phyloP scores from a whole-genome alignment of 164 flowering plant species.

The Piper longum region DNA sequence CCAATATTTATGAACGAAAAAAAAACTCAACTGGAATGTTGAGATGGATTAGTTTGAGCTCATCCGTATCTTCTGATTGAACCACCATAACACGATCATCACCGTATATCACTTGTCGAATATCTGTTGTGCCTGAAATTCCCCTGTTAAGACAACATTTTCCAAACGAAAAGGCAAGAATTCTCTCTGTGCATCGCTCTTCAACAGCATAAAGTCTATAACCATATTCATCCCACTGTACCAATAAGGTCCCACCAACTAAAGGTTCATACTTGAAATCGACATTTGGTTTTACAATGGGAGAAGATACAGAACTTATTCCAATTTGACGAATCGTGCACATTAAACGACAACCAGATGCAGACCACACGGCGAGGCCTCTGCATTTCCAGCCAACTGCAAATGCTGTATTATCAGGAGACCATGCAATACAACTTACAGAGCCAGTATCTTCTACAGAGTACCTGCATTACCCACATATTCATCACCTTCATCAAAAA shows the following conservation, averaged over 20 bases:
- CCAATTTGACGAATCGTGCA: slow-evolving; percentile 93
- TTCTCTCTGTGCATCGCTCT: slow-evolving; percentile 65
- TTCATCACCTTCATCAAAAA: background rate
- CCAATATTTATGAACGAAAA: background rate
- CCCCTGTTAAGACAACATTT: slow-evolving; percentile 94
- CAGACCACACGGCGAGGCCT: slow-evolving; percentile 96
- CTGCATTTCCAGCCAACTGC: slow-evolving; percentile 95
- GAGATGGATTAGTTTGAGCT: slow-evolving; percentile 73
- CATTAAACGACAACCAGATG: slow-evolving; percentile 97
- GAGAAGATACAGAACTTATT: slow-evolving; percentile 80
- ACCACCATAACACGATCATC: slow-evolving; percentile 89
- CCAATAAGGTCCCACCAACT: slow-evolving; percentile 65
- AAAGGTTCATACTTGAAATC: slow-evolving; percentile 76
- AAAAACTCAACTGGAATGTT: slow-evolving; percentile 83
- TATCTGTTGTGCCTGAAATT: slow-evolving; percentile 67
- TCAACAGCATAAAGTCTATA: slow-evolving; percentile 87
- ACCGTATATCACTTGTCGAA: slow-evolving; percentile 85
- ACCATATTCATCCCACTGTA: slow-evolving; percentile 97
- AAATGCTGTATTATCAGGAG: slow-evolving; percentile 95
- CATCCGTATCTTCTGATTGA: slow-evolving; percentile 89
- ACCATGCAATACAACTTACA: slow-evolving; percentile 86
- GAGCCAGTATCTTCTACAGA: slow-evolving; percentile 91
- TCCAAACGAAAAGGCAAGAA: slow-evolving; percentile 84
- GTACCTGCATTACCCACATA: slow-evolving; percentile 40
- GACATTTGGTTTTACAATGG: slow-evolving; percentile 55